Conservation (phyloP, 2,329 filamentous ascomycete species). For the Colletotrichum chrysophilum region DNA sequence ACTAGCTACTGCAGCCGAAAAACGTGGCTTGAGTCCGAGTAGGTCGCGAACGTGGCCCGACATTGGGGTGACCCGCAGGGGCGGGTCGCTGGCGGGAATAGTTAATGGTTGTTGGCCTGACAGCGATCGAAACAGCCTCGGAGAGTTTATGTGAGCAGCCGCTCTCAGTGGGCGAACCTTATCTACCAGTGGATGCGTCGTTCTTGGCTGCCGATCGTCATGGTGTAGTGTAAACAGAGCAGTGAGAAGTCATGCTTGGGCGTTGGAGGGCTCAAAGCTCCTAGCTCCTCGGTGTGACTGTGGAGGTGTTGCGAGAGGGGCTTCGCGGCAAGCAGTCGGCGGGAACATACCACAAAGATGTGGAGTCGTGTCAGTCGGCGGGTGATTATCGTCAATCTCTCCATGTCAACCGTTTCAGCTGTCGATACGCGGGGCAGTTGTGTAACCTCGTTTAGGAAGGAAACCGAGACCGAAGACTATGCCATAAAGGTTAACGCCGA, state of each 20-base stretch:
- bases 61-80: not conserved
- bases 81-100: not conserved
- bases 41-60: not conserved
- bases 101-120: not conserved
- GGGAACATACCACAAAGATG: not conserved
- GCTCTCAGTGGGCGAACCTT: not conserved
- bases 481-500: not conserved
- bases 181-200: not conserved
- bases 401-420: not conserved
- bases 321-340: not conserved
- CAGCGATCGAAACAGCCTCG: not conserved
- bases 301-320: not conserved
- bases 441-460: not conserved
- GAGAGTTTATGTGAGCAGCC: not conserved
- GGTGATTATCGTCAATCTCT: not conserved
- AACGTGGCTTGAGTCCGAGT: not conserved
- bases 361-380: not conserved
- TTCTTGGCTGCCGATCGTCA: not conserved
- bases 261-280: not conserved
- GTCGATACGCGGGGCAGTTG: not conserved
- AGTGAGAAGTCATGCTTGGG: not conserved
- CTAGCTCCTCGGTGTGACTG: not conserved
- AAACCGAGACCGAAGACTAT: not conserved
- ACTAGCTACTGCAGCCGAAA: not conserved
- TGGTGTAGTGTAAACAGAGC: not conserved